These are phyloP conservation scores for Acacia pycnantha DNA, from an alignment of 331 rosid genomes.

Conservation along the genomic window DNA sequence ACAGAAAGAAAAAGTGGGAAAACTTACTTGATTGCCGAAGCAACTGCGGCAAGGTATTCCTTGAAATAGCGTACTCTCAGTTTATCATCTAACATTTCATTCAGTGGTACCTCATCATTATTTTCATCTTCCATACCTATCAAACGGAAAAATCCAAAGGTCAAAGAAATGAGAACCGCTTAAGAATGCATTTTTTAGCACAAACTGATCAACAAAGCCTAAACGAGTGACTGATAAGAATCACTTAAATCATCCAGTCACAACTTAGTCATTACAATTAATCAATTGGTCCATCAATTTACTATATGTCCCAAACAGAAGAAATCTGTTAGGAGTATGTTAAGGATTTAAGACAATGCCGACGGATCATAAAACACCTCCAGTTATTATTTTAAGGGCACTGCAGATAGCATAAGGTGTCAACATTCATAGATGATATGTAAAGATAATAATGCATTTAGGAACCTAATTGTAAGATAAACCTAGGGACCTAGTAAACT, in stretches of 20 bases:
- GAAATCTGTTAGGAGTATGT: neutral
- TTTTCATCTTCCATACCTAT: slow-evolving; percentile 96
- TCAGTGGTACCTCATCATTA: slow-evolving; percentile 50
- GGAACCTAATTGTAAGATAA: too few species aligned
- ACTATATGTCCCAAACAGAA: neutral
- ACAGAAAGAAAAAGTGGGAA: neutral
- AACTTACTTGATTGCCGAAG: slow-evolving; percentile 53
- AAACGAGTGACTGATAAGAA: neutral
- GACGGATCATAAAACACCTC: neutral
- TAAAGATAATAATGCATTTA: too few species aligned
- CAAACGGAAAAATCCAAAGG: slow-evolving; percentile 1
- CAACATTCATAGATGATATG: slow-evolving; percentile 5
- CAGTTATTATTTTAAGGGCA: neutral
- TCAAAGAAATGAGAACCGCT: slow-evolving; percentile 13
- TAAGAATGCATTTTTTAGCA: neutral
- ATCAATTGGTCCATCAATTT: neutral
- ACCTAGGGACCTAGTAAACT: too few species aligned
- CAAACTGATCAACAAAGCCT: neutral
- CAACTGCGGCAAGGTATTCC: slow-evolving; percentile 69
- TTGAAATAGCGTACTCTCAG: slow-evolving; percentile 74
- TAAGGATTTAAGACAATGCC: neutral
- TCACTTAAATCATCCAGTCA: neutral
- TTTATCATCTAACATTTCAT: slow-evolving; percentile 85
- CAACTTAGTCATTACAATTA: neutral
- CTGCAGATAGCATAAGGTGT: neutral